Evolutionary conservation across 768 basidiomycete genomes (phyloP), one percentile per base, ranked within the genome.

Genomic region (Tylopilus subfusipes): DNA sequence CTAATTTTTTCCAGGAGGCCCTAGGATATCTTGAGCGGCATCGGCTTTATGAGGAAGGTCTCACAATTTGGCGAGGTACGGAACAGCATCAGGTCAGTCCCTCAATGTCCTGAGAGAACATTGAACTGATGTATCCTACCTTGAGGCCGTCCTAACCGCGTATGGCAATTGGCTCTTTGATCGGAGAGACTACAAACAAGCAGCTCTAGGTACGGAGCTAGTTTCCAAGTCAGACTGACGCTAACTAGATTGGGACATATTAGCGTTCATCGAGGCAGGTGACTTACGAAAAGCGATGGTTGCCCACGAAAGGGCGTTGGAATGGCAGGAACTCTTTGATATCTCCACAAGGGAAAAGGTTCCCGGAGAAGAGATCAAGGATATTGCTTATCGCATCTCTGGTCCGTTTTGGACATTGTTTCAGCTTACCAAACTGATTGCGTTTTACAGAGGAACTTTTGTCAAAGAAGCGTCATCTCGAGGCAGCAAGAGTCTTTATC

Each of bases 291-390:
- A 92, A 56, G 92, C 95, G 2, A 85, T 99, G 81, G 77, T 87
- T 10, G 86, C 95, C 0, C 84, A 94, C 63, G 95, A 98, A 69
- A 87, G 85, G 52, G 88, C 89, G 0, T 74, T 93, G 30, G 82
- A 88, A 50, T 99, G 96, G 96, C 85, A 88, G 63, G 93, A 95
- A 59, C 75, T 97, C 0, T 98, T 99, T 68, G 85, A 90, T 24
- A 73, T 97, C 25, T 88, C 88, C 3, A 62, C 80, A 21, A 76
- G 75, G 25, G 76, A 81, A 45, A 72, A 77, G 2, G 61, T 82
- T 11, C 54, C 76, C 0, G 71, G 73, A 27, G 84, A 86, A 13
- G 84, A 89, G 42, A 65, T 92, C 11, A 67, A 73, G 14, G 78
- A 80, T 2, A 82, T 85, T 63, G 92, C 82, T 13, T 85, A 88